Conservation (phyloP, 1,139 yeast genomes). For the Magnusiomyces tetraspermus region DNA sequence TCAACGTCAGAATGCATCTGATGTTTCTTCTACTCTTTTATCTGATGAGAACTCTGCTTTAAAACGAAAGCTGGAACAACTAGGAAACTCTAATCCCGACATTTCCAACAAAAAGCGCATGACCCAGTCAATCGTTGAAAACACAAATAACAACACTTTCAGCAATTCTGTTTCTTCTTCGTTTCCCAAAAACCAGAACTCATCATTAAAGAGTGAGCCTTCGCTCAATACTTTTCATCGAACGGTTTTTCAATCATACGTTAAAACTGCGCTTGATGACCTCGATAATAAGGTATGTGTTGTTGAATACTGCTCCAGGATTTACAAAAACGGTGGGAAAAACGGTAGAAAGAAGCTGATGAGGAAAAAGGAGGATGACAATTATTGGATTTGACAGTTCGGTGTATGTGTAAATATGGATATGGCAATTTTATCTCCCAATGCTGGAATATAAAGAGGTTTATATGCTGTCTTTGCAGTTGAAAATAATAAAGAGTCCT, state of each 20-base stretch:
- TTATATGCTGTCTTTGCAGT: neutral
- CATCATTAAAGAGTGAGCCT: neutral
- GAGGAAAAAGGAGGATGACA: neutral
- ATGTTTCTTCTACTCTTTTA: neutral
- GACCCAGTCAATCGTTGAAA: neutral
- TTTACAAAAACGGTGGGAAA: neutral
- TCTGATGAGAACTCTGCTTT: neutral
- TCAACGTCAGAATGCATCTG: neutral
- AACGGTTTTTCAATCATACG: conserved; percentile 49
- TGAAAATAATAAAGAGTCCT: neutral
- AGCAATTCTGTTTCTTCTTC: neutral
- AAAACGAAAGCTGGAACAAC: neutral
- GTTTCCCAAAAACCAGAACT: neutral
- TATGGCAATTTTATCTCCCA: too few relatives aligned
- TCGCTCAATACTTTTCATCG: conserved; percentile 2
- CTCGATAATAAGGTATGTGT: conserved; percentile 46
- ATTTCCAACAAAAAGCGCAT: neutral
- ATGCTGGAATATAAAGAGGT: too few relatives aligned
- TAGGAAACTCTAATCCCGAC: neutral
- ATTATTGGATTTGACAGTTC: too few relatives aligned
- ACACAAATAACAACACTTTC: neutral
- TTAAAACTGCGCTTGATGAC: conserved; percentile 60
- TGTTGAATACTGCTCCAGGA: neutral
- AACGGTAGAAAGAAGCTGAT: neutral
- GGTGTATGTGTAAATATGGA: neutral